Conservation (phyloP, 116 monocot genomes). For the Posidonia oceanica region DNA sequence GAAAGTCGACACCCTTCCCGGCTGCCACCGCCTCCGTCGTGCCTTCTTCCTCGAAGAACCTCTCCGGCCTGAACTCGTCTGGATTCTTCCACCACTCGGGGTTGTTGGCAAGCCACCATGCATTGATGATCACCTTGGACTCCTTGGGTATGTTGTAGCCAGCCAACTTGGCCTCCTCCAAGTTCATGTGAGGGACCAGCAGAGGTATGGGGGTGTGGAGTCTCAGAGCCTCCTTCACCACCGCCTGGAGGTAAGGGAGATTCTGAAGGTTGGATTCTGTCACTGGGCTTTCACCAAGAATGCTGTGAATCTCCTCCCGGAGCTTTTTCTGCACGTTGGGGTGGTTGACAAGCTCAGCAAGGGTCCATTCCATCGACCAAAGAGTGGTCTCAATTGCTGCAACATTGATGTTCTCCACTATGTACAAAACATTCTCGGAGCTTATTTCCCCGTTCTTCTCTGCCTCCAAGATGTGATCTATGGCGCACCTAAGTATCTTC, state of each 20-base stretch:
- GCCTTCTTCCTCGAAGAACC: constrained; percentile 55
- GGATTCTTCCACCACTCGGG: constrained; percentile 57
- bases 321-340: constrained; percentile 46
- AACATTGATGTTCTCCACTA: constrained; percentile 16
- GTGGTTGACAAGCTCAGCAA: constrained; percentile 81
- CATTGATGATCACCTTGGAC: constrained; percentile 83
- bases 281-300: constrained; percentile 22
- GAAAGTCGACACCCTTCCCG: constrained; percentile 66
- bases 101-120: constrained; percentile 88
- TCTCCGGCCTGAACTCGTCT: constrained; percentile 62
- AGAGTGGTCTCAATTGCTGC: constrained; percentile 80
- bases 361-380: constrained; percentile 81
- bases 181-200: constrained; percentile 82
- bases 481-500: constrained; percentile 18
- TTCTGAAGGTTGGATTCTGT: constrained; percentile 19
- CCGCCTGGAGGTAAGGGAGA: constrained; percentile 71
- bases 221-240: constrained; percentile 70
- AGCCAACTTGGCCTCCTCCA: constrained; percentile 55
- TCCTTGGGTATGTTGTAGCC: constrained; percentile 54
- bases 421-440: too few relatives aligned
- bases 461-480: too few relatives aligned
- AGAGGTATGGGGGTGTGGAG: constrained; percentile 61
- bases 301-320: constrained; percentile 26
- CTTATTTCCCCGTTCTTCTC: too few relatives aligned
- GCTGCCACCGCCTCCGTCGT: constrained; percentile 41